Conservation (phyloP, 2,329 filamentous ascomycete species). For the Pseudogymnoascus sp. region DNA sequence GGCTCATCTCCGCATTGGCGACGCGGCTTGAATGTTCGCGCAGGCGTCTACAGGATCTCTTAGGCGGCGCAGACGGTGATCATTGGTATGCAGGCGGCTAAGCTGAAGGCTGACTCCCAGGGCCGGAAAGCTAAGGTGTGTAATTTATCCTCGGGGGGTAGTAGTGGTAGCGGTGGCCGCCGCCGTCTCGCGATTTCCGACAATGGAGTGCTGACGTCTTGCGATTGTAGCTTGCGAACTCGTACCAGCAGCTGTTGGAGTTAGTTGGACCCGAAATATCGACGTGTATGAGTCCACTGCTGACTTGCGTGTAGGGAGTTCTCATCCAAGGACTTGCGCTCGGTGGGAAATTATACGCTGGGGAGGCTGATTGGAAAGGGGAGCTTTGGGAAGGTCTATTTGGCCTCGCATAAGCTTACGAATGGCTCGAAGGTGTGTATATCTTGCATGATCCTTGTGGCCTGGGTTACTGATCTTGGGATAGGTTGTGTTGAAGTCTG, state of each 20-base stretch:
- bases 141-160: background rate
- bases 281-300: conserved; percentile 13
- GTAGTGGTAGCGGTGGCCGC: background rate
- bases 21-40: conserved; percentile 26
- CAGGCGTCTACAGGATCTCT: conserved; percentile 24
- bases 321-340: conserved; percentile 80
- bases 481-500: conserved; percentile 95
- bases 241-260: conserved; percentile 94
- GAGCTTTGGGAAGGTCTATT: conserved; percentile 96
- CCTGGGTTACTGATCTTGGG: conserved; percentile 15
- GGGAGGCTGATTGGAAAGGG: conserved; percentile 93
- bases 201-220: conserved; percentile 33
- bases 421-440: conserved; percentile 84
- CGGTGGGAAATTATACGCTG: conserved; percentile 90
- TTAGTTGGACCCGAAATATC: conserved; percentile 44
- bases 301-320: conserved; percentile 65
- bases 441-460: background rate
- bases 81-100: conserved; percentile 44
- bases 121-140: conserved; percentile 56
- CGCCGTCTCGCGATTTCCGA: conserved; percentile 13
- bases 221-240: conserved; percentile 73
- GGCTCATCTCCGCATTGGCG: conserved; percentile 14
- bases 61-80: conserved; percentile 30
- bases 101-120: conserved; percentile 51
- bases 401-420: conserved; percentile 92